These are phyloP conservation scores for Cordyceps farinosa DNA, from an alignment of 2,329 filamentous ascomycete species.

Conservation along the genomic window DNA sequence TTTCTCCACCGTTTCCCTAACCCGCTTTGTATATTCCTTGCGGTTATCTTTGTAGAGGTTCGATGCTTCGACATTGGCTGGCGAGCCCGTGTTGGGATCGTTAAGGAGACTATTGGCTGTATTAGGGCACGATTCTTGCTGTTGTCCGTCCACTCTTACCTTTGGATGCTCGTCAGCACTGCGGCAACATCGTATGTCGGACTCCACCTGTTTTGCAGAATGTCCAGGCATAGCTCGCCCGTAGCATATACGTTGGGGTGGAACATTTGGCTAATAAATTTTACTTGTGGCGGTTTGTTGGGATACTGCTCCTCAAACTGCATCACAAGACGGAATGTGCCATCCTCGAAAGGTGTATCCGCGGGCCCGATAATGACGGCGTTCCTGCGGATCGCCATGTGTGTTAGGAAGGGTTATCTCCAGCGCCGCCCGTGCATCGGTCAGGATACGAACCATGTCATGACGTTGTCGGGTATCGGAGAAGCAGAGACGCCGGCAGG, in stretches of 20 bases:
- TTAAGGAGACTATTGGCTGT: conserved; percentile 70
- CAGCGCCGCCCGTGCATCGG: background rate
- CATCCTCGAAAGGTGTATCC: conserved; percentile 97
- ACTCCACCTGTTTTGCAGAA: conserved; percentile 96
- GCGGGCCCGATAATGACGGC: conserved; percentile 96
- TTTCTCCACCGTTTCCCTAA: conserved; percentile 96
- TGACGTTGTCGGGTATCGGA: conserved; percentile 92
- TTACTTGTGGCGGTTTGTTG: conserved; percentile 95
- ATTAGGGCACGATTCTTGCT: conserved; percentile 27
- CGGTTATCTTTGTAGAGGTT: conserved; percentile 98
- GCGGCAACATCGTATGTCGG: conserved; percentile 98
- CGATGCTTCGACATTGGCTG: conserved; percentile 95
- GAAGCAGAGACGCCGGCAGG: conserved; percentile 95
- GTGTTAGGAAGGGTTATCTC: background rate
- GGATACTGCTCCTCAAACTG: conserved; percentile 99
- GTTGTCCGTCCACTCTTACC: conserved; percentile 47
- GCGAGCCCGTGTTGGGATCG: conserved; percentile 97
- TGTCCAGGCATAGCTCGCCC: conserved; percentile 93
- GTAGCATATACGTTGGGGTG: conserved; percentile 98
- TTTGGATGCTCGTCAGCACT: conserved; percentile 95
- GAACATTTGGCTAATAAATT: conserved; percentile 99
- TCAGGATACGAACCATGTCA: conserved; percentile 71
- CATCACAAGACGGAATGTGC: conserved; percentile 96
- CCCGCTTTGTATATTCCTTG: conserved; percentile 92
- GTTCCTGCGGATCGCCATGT: conserved; percentile 61